Evolutionary conservation across 2,329 filamentous ascomycete genomes (phyloP), one percentile per base, ranked within the genome.

Genomic region (Stachybotrys elegans): DNA sequence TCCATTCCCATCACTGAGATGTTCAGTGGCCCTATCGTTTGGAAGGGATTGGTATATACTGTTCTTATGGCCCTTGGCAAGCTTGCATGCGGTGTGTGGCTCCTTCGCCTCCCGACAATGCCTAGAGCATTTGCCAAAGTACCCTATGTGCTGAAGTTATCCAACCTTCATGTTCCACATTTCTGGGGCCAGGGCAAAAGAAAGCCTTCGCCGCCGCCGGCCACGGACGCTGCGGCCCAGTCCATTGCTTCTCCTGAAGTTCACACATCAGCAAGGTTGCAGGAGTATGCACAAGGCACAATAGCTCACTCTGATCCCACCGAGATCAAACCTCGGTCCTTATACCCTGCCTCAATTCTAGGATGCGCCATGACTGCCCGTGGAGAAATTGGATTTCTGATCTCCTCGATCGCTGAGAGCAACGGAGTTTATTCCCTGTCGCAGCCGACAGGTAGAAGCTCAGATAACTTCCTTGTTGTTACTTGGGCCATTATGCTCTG

Each of bases 381-480:
- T n/a, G 86, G 87, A 1, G 87, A 93, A 58, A 88, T 92, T 25
- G 86, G 86, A 0, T 89, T 89, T 48, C 61, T 92, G 35, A 88
- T 93, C 48, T 81, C 83, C 1, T 79, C 83, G 0, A 61, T 90
- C 0, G 84, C 84, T 0, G 74, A 87, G 53, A 72, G 67, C 37
- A 67, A 70, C 2, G 67, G 68, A 0, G 61, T 74, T 13, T 76
- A 76, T 31, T 42, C 46, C 11, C 35, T 39, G 4, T 29, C 36
- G 13, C 46, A 14, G 4, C 23, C 42, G 6, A n/a, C n/a, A n/a
- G n/a, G n/a, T n/a, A 23, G 17, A 13, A 27, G 6, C 8, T 70
- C 67, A 0, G 62, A 73, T 17, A 56, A 78, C 1, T 79, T 78
- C 43, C 61, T 79, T 1, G 60, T 79, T n/a, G 66, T 74, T 0